Evolutionary conservation across 345 rosid genomes (phyloP), one percentile per base, ranked within the genome.

Genomic region (Melastoma malabathricum): DNA sequence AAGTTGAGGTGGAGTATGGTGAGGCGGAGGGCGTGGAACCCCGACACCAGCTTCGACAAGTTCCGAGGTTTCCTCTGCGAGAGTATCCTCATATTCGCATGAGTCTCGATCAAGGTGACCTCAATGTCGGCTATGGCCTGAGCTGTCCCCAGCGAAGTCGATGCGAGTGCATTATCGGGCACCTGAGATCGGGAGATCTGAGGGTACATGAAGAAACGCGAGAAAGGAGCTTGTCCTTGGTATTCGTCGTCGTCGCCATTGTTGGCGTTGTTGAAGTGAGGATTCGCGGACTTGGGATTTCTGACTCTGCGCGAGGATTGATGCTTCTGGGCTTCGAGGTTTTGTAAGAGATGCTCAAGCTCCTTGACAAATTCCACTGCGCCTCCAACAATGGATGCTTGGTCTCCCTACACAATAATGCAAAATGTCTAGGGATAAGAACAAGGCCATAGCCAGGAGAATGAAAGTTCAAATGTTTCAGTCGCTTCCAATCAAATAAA

Each of bases 321-420:
- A 25, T 65, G 60, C 69, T 83, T 89, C 61, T 71, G 76, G 43
- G 85, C 81, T 76, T 85, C 83, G 38, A 89, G 79, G 46, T 79
- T 64, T 49, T 77, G 73, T 54, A 85, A 64, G 43, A 77, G 72
- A 18, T 81, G 85, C 72, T 89, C 93, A 48, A 85, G 80, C 59
- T 85, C 83, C 80, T 85, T 89, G 61, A 89, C 84, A 68, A 76
- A 89, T 65, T 82, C 95, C 56, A 89, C 78, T 6, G 95, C 95
- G 43, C 95, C 95, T 29, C 89, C 97, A 46, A 89, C 95, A 59
- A 83, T 77, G 19, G 97, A 82, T 3, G 97, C 97, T 64, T 85
- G 97, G 65, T 89, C 97, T 61, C 97, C 87, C 97, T 88, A 48
- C 60, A 71, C 12, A 34, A 34, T 34, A 34, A 34, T 34, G 41